Base-by-base conservation (phyloP, 75 land plant genomes). In the Picea sitchensis region DNA sequence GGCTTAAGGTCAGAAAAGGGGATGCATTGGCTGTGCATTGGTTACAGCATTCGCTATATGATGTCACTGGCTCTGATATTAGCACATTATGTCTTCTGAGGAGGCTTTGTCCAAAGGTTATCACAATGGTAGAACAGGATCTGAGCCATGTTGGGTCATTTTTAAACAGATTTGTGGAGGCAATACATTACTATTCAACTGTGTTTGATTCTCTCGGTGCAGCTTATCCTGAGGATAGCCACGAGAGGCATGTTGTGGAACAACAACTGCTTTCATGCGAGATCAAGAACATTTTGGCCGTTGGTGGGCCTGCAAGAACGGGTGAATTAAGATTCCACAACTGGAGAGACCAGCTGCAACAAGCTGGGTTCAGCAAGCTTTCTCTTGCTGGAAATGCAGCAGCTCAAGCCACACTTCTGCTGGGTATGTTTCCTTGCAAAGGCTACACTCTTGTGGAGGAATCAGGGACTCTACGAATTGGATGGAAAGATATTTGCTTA, bases 41-140 rank as follows among this genome's bases (percentile, higher is more conserved):
- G 93, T 81, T 89, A 83, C 91, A 89, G 34, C 94, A 92, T 73
- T 86, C 87, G 72, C 68, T 92, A 58, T 94, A 94, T 80, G 97
- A 93, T 77, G 85, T 89, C 61, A 88, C 95, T 6, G 97, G 95
- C 11, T 87, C 90, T 56, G 95, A 92, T 80, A 58, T 78, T 14
- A 84, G 72, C 30, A 74, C 92, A 23, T 57, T 91, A 71, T 54
- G 83, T 56, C 5, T 85, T 60, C 80, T 92, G 23, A 51, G 61
- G 20, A 20, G 75, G 77, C 64, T 88, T 26, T 31, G 76, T 76
- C 91, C 93, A 30, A 85, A 80, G 60, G 54, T 92, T 78, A 61
- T 92, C 36, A 92, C 95, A 20, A 84, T 91, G 60, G 89, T 91
- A 14, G 95, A 92, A 81, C 95, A 91, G 73, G 93, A 92, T 58